phyloP scores from a whole-genome alignment of 2,329 filamentous ascomycete species.

The Rhinocladiella mackenziei region DNA sequence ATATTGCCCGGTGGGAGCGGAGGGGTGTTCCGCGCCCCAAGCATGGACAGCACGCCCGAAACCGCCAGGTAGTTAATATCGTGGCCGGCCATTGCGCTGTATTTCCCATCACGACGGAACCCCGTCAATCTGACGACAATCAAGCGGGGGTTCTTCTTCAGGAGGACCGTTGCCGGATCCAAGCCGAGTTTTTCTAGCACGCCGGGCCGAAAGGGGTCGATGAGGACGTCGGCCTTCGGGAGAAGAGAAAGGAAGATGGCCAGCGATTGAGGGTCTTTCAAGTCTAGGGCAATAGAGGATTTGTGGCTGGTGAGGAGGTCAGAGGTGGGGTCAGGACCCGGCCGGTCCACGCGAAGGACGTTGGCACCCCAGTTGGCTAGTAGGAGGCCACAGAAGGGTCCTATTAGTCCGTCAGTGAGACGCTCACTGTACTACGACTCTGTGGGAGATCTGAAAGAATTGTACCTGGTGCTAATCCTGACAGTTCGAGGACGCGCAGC shows the following conservation, averaged over 20 bases:
- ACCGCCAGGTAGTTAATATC: conserved; percentile 97
- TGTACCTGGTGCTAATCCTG: conserved; percentile 61
- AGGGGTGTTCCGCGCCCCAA: conserved; percentile 62
- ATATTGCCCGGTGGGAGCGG: conserved; percentile 81
- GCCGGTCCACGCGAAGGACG: conserved; percentile 79
- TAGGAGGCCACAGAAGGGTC: conserved; percentile 82
- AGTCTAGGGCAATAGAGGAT: conserved; percentile 68
- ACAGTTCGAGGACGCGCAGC: conserved; percentile 63
- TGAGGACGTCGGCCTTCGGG: conserved; percentile 67
- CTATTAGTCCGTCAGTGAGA: conserved; percentile 43
- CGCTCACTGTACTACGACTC: neutral
- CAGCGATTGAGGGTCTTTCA: conserved; percentile 68
- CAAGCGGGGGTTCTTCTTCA: conserved; percentile 65
- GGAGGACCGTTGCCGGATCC: conserved; percentile 62
- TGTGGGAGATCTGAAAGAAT: conserved; percentile 8
- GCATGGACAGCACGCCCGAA: conserved; percentile 69
- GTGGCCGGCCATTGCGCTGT: conserved; percentile 83
- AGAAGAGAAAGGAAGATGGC: conserved; percentile 64
- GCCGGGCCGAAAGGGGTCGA: conserved; percentile 89
- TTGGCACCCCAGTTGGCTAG: conserved; percentile 85
- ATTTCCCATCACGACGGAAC: conserved; percentile 81
- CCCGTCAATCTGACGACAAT: conserved; percentile 85
- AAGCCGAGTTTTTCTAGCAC: conserved; percentile 82
- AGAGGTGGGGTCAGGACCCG: conserved; percentile 47
- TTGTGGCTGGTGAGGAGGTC: conserved; percentile 82